Percentiles rank a stretch among this genome's conserved stretches.
Evolutionary conservation across 1,284 basidiomycete species (phyloP).

Genomic region (Pholiota adiposa): DNA sequence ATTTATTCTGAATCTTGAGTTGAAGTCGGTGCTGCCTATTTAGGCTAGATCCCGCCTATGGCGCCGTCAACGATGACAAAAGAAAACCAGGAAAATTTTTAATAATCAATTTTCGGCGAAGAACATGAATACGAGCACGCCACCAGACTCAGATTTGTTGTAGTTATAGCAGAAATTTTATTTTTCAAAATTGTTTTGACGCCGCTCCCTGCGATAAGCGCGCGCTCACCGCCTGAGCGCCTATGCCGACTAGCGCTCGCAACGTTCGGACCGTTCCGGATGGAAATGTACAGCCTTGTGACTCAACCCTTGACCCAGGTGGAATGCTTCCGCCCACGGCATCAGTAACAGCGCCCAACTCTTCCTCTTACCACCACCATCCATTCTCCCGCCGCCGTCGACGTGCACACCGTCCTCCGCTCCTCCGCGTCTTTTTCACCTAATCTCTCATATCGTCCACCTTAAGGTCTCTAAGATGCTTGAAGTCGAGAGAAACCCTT

Average conservation of each 20-base stretch:
- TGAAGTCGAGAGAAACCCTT: neutral
- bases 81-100: too few relatives aligned
- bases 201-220: neutral
- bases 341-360: constrained; percentile 8
- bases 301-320: constrained; percentile 21
- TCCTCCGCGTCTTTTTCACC: neutral
- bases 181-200: too few relatives aligned
- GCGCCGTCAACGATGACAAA: too few relatives aligned
- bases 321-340: constrained; percentile 17
- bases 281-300: constrained; percentile 9
- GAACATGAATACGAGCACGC: too few relatives aligned
- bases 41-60: too few relatives aligned
- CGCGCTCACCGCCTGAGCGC: neutral
- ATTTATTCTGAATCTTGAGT: too few relatives aligned
- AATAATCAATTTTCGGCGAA: too few relatives aligned
- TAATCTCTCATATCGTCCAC: neutral
- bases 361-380: constrained; percentile 21
- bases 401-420: neutral
- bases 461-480: neutral
- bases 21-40: too few relatives aligned
- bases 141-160: too few relatives aligned
- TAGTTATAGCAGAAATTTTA: too few relatives aligned
- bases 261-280: constrained; percentile 7
- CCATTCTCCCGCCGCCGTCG: constrained; percentile 7
- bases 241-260: neutral